Base-by-base conservation (phyloP, 208 protist species). In the Trypanosoma platydactyli region DNA sequence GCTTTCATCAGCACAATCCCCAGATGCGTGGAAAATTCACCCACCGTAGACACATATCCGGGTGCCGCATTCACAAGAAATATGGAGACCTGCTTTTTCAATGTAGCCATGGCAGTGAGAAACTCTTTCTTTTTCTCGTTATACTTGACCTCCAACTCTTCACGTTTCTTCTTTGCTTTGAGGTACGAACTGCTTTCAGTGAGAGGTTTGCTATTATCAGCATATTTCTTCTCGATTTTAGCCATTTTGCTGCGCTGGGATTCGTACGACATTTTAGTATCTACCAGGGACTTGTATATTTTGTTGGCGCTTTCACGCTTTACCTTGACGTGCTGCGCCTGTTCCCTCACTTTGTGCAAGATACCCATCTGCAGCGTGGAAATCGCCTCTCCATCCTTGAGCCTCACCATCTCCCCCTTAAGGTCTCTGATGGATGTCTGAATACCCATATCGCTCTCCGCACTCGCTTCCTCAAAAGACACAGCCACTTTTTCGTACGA, bases 161-260 rank as follows among this genome's bases (percentile, higher is more conserved):
- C 77, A 27, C 81, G 81, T 54, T 80, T 73, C 46, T 24, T 70
- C 13, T 71, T 25, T 12, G 68, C 52, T 68, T 89, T 90, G 25
- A 64, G 27, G 74, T 93, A 93, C 29, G 44, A 52, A 33, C 56
- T 77, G 46, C 70, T 84, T 59, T 73, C 72, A 42, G 35, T 29
- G n/a, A 94, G 59, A 18, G 77, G 54, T 69, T 88, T 89, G 40
- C 76, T 77, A 64, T 89, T 88, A 69, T 88, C 91, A 3, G 88
- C 75, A 69, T 86, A 89, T 16, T 71, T 72, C 56, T 71, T 76
- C 75, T 94, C 88, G 12, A 51, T 86, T 63, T 77, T 74, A 15
- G 78, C 68, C 12, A 89, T 57, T 38, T 86, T 56, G 63, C 58
- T 60, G 58, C 83, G 80, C n/a, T 71, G 44, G 24, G 52, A 68